A percentile compares a stretch with the other conserved stretches of the same genome.
These are phyloP conservation scores for Fusarium miscanthi DNA, from an alignment of 2,329 filamentous ascomycete genomes.

Conservation along the genomic window DNA sequence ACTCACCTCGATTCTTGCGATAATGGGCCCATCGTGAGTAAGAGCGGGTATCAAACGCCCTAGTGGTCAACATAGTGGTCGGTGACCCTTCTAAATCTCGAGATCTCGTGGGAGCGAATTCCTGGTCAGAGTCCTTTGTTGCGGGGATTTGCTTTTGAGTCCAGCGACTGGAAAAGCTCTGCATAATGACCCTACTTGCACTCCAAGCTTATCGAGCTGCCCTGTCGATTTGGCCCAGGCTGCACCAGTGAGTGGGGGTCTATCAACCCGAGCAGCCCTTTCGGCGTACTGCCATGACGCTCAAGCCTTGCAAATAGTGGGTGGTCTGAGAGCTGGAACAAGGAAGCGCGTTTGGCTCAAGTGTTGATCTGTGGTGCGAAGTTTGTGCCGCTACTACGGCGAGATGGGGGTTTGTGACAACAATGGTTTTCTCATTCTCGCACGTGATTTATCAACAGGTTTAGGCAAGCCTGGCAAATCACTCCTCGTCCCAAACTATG, in stretches of 20 bases:
- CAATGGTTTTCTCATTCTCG: background rate
- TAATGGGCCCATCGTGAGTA: constrained; percentile 3
- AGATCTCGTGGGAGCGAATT: constrained; percentile 9
- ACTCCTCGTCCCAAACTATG: background rate
- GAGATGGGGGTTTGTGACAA: background rate
- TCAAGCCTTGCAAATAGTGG: constrained; percentile 16
- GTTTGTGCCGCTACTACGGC: background rate
- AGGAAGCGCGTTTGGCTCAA: background rate
- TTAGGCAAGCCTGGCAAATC: background rate
- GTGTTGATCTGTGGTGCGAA: background rate
- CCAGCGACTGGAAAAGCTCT: constrained; percentile 14
- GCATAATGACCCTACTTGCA: constrained; percentile 14
- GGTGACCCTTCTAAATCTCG: constrained; percentile 3
- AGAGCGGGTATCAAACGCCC: background rate
- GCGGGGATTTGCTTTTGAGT: background rate
- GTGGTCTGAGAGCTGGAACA: constrained; percentile 7
- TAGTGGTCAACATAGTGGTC: background rate
- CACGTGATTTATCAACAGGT: background rate
- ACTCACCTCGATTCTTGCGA: background rate
- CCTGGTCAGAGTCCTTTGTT: background rate
- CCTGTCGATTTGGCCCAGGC: constrained; percentile 6
- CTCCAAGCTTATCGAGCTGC: constrained; percentile 25
- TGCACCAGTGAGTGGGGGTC: constrained; percentile 7
- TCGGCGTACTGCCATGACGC: constrained; percentile 17
- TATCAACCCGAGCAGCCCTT: background rate